phyloP scores from a whole-genome alignment of 1,284 basidiomycete species.

The Irpex lacteus region DNA sequence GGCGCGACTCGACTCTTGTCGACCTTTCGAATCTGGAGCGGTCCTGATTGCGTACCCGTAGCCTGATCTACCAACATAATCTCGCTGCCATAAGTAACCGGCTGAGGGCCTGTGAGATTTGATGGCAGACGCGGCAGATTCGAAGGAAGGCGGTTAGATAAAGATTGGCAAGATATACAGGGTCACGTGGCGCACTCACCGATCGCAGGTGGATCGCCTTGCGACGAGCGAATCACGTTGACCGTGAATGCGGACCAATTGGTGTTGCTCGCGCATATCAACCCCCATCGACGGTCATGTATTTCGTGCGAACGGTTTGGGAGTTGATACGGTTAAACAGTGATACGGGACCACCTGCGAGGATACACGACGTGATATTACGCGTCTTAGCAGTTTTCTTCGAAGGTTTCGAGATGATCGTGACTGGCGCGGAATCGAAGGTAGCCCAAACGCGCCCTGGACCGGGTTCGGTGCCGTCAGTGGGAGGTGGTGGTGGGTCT shows the following conservation, averaged over 20 bases:
- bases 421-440: conserved; percentile 88
- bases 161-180: conserved; percentile 26
- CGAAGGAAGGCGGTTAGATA: neutral
- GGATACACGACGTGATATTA: conserved; percentile 89
- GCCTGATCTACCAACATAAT: conserved; percentile 83
- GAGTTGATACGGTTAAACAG: conserved; percentile 97
- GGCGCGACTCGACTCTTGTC: conserved; percentile 84
- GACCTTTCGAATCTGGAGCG: conserved; percentile 87
- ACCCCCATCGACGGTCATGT: conserved; percentile 87
- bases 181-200: conserved; percentile 11
- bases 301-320: conserved; percentile 95
- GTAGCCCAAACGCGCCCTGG: conserved; percentile 81
- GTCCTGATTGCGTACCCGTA: conserved; percentile 83
- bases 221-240: conserved; percentile 69
- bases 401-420: conserved; percentile 95
- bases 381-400: conserved; percentile 97
- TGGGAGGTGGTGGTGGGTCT: conserved; percentile 55
- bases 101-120: conserved; percentile 53
- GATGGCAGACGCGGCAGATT: conserved; percentile 10
- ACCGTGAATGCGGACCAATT: conserved; percentile 95
- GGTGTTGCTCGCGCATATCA: conserved; percentile 82
- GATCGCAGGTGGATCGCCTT: conserved; percentile 39
- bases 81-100: conserved; percentile 90
- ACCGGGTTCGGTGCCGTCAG: conserved; percentile 48
- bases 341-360: conserved; percentile 87